phyloP scores from a whole-genome alignment of 352 stramenopile genomes.

The Phytophthora meadii region DNA sequence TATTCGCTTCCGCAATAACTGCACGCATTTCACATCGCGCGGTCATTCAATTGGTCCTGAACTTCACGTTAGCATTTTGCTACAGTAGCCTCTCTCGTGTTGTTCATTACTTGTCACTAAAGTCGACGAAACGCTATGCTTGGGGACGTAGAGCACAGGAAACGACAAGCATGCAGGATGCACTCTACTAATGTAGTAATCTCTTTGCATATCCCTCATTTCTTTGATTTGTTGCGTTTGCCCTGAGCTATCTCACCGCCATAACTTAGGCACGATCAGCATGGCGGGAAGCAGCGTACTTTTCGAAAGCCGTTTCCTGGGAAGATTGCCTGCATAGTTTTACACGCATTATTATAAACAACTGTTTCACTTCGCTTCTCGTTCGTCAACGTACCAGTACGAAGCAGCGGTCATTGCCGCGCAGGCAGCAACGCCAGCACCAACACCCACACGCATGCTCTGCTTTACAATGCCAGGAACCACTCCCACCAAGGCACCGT shows the following conservation, averaged over 20 bases:
- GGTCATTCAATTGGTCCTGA: no score
- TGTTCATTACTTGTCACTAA: conserved; percentile 9
- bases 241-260: conserved; percentile 9
- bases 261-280: conserved; percentile 58
- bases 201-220: conserved; percentile 16
- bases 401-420: conserved; percentile 56
- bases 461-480: conserved; percentile 80
- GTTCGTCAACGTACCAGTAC: conserved; percentile 64
- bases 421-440: conserved; percentile 51
- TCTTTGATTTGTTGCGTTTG: conserved; percentile 23
- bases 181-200: neutral
- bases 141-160: conserved; percentile 5
- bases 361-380: neutral
- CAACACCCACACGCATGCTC: conserved; percentile 73
- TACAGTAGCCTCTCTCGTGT: conserved; percentile 2
- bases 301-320: conserved; percentile 67
- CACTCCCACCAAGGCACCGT: conserved; percentile 66
- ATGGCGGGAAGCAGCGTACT: conserved; percentile 62
- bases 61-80: no score
- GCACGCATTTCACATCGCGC: neutral
- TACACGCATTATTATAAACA: conserved; percentile 11
- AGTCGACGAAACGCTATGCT: neutral
- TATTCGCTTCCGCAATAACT: no score
- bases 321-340: conserved; percentile 42
- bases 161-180: conserved; percentile 3